Percentiles rank a stretch among this genome's conserved stretches.
Evolutionary conservation across 139 green algal genomes (phyloP).

Genomic region (Chlamydomonas incerta): DNA sequence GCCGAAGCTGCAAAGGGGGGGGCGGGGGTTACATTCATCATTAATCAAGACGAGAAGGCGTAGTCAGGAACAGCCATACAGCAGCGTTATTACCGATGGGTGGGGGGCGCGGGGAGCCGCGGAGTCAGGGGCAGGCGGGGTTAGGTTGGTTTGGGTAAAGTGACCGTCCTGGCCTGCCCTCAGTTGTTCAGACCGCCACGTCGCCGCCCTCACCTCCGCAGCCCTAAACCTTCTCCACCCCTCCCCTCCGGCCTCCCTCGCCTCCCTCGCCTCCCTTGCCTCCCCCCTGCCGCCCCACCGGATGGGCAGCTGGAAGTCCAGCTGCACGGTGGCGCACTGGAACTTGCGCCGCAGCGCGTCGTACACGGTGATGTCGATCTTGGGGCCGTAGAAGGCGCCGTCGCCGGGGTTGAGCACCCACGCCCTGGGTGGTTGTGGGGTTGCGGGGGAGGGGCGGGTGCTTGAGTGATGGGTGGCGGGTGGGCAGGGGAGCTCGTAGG

Average conservation of each 20-base stretch:
- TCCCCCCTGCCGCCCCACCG: slow-evolving; percentile 19
- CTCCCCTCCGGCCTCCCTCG: no score
- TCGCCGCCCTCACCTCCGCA: no score
- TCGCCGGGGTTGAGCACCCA: slow-evolving; percentile 91
- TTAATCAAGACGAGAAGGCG: no score
- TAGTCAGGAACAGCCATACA: no score
- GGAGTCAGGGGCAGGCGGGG: no score
- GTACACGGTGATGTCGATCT: slow-evolving; percentile 85
- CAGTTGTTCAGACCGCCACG: no score
- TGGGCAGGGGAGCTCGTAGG: no score
- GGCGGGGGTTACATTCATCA: neutral
- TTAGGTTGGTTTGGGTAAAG: no score
- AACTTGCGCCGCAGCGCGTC: slow-evolving; percentile 93
- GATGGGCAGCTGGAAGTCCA: slow-evolving; percentile 99
- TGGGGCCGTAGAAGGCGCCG: slow-evolving; percentile 98
- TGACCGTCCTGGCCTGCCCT: no score
- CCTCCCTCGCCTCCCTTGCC: neutral
- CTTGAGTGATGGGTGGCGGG: neutral
- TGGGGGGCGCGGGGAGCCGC: neutral
- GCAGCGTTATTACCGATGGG: no score
- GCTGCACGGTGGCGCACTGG: slow-evolving; percentile 96
- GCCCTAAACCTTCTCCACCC: no score
- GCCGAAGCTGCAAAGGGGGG: slow-evolving; percentile 55
- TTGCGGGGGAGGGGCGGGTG: neutral
- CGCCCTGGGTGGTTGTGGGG: neutral